Percentiles rank a stretch among this genome's conserved stretches.
Evolutionary conservation across 768 basidiomycete species (phyloP).

Genomic region (Boletus vermiculosoides): DNA sequence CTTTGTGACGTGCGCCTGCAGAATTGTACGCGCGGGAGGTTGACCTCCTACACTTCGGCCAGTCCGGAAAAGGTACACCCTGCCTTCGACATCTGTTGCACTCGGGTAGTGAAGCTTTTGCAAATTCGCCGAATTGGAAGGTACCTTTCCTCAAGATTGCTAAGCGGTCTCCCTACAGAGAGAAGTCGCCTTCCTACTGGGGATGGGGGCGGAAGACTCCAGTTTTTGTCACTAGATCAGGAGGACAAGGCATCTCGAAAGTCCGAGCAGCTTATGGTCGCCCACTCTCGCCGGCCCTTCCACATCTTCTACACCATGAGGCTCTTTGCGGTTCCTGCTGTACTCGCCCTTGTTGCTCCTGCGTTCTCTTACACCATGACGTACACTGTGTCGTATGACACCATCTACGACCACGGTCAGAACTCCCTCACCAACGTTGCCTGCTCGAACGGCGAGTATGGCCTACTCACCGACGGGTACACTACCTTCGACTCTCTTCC

Average conservation of each 20-base stretch:
- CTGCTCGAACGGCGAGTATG: constrained; percentile 54
- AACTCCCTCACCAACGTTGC: constrained; percentile 43
- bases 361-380: too few relatives aligned
- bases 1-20: not conserved
- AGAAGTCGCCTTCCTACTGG: not conserved
- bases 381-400: constrained; percentile 42
- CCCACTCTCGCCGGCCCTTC: not conserved
- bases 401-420: constrained; percentile 45
- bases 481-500: constrained; percentile 53
- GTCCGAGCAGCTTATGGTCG: not conserved
- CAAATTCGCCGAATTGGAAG: not conserved
- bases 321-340: too few relatives aligned
- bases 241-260: not conserved
- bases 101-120: not conserved
- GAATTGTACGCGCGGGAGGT: too few relatives aligned
- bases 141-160: not conserved
- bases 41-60: not conserved
- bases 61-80: not conserved
- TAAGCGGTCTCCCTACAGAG: not conserved
- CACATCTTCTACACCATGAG: not conserved
- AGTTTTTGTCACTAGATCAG: not conserved
- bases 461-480: constrained; percentile 45
- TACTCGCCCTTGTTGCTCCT: too few relatives aligned
- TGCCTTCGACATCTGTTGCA: not conserved
- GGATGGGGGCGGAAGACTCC: too few relatives aligned